Base-by-base conservation (phyloP, 768 basidiomycete species). In the Paxillus ammoniavirescens region DNA sequence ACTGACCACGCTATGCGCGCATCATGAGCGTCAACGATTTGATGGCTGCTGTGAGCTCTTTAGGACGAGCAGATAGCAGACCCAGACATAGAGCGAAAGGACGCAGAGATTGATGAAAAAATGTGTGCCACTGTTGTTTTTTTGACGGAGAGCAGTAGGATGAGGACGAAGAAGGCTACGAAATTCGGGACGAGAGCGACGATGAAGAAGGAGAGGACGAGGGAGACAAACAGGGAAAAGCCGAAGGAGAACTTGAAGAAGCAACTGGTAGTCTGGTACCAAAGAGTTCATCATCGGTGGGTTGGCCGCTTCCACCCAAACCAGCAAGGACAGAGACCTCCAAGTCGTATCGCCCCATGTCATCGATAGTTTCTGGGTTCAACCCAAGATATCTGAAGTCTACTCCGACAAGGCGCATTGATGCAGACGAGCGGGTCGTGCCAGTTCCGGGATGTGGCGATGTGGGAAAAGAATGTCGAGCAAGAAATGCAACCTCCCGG, bases 381-480 rank as follows among this genome's bases (percentile, higher is more conserved):
- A 99, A 65, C 87, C 95, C 1, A 89, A 96, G 54, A 86, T 98
- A 47, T 83, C 90, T 0, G 86, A 92, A 65, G 79, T 93, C 13
- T 98, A 97, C 65, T 82, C 95, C 5, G 97, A 99, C 66, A 46
- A 90, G 93, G 72, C 83, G 96, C 26, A 89, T 87, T 49, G 85
- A 88, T 61, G 89, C 90, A 0, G 88, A 98, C 42, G 92, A 93
- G 68, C 82, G 89, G 44, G 83, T 95, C 64, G 83, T 97, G 36
- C n/a, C n/a, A n/a, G n/a, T n/a, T n/a, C n/a, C n/a, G n/a, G n/a
- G 96, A 98, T 72, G 96, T 98, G 4, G 93, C 93, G 0, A 99
- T 99, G 97, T 80, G 96, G 42, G 96, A 98, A 75, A 96, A 92
- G 72, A 55, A 99, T 98, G 96, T 92, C 92, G 14, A 98, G 98